Evolutionary conservation across 2,329 filamentous ascomycete genomes (phyloP).

Genomic region (Phoma sp.): DNA sequence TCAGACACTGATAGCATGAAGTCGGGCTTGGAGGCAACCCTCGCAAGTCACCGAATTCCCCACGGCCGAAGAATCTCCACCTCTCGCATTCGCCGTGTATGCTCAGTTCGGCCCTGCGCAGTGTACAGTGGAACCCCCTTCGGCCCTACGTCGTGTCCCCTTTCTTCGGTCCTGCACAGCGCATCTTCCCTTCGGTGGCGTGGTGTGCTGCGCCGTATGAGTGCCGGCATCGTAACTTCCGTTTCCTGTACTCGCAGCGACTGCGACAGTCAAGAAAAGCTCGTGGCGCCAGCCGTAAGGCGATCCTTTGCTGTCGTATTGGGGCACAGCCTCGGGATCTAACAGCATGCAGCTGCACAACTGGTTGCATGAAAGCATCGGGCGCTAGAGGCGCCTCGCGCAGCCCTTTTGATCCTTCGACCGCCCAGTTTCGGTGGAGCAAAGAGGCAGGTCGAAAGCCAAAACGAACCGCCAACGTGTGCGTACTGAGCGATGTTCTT

Average conservation of each 20-base stretch:
- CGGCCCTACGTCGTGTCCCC: too few species aligned
- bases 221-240: slow-evolving; percentile 17
- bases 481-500: neutral
- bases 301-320: slow-evolving; percentile 33
- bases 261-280: slow-evolving; percentile 22
- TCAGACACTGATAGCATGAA: neutral
- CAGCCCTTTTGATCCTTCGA: slow-evolving; percentile 37
- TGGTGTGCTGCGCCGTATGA: too few species aligned
- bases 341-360: slow-evolving; percentile 25
- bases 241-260: slow-evolving; percentile 21
- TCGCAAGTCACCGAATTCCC: neutral
- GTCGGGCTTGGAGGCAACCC: neutral
- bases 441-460: slow-evolving; percentile 28
- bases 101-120: too few species aligned
- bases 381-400: slow-evolving; percentile 41
- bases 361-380: slow-evolving; percentile 19
- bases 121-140: too few species aligned
- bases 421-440: slow-evolving; percentile 14
- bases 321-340: slow-evolving; percentile 29
- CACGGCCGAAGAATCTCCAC: slow-evolving; percentile 26
- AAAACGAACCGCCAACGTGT: slow-evolving; percentile 28
- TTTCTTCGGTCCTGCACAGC: too few species aligned
- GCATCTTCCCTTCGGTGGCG: neutral
- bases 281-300: slow-evolving; percentile 29
- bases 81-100: slow-evolving; percentile 22